Conservation (phyloP, 805 yeast species). For the Nakazawaea holstii region DNA sequence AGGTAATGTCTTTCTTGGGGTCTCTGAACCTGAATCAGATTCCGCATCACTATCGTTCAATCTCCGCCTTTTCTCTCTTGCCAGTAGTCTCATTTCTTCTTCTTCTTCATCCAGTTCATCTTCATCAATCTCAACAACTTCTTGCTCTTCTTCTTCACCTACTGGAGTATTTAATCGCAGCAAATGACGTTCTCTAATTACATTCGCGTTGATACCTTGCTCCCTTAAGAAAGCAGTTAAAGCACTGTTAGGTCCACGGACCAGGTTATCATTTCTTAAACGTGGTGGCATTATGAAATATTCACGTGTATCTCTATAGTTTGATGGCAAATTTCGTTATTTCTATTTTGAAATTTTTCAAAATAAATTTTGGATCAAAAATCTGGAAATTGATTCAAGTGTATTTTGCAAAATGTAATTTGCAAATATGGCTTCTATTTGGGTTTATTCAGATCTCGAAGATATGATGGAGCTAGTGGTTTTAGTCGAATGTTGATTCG, state of each 20-base stretch:
- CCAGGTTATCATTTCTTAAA: constrained; percentile 13
- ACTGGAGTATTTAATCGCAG: constrained; percentile 30
- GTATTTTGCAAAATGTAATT: too few relatives aligned
- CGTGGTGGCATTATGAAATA: constrained; percentile 9
- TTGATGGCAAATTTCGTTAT: too few relatives aligned
- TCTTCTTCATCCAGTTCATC: constrained; percentile 16
- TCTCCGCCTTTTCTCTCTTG: constrained; percentile 32
- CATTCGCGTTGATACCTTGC: constrained; percentile 84
- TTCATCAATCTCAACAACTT: constrained; percentile 15
- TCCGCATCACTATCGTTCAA: constrained; percentile 26
- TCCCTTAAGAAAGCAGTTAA: constrained; percentile 81
- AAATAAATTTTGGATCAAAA: too few relatives aligned
- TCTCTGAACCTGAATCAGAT: constrained; percentile 17
- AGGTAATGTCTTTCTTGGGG: constrained; percentile 19
- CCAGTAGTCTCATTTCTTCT: constrained; percentile 27
- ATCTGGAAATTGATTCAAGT: too few relatives aligned
- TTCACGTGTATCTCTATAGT: too few relatives aligned
- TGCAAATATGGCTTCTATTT: too few relatives aligned
- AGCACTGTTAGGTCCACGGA: constrained; percentile 74
- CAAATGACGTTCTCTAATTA: constrained; percentile 45
- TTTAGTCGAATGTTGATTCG: too few relatives aligned
- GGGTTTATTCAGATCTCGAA: too few relatives aligned
- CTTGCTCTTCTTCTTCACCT: constrained; percentile 17
- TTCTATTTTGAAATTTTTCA: too few relatives aligned
- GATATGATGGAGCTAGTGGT: too few relatives aligned